A percentile compares a stretch with the other conserved stretches of the same genome.
These are phyloP conservation scores for Entomortierella beljakovae DNA, from an alignment of 192 early-diverging fungal genomes.

Conservation along the genomic window DNA sequence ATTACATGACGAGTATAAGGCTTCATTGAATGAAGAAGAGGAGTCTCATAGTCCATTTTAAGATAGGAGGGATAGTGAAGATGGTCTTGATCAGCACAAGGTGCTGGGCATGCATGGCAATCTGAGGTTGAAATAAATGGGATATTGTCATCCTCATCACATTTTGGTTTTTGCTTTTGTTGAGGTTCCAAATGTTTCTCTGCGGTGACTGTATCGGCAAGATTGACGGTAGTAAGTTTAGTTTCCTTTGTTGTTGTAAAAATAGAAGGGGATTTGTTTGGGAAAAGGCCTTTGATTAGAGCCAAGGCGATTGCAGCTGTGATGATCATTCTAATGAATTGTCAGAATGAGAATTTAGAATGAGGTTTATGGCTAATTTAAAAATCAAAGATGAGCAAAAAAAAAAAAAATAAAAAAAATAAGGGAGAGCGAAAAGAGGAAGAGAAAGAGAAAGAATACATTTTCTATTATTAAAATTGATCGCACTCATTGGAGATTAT, in stretches of 20 bases:
- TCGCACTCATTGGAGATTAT: neutral
- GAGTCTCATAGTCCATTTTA: constrained; percentile 57
- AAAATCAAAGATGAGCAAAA: neutral
- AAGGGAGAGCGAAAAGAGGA: neutral
- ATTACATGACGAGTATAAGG: constrained; percentile 68
- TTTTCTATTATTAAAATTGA: too few species aligned
- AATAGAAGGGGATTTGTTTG: neutral
- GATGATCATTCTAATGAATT: constrained; percentile 39
- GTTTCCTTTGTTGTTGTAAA: neutral
- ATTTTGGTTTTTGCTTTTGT: constrained; percentile 6
- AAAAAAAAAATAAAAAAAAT: neutral
- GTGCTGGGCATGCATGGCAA: constrained; percentile 57
- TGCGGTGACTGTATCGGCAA: neutral
- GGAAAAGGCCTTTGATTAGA: constrained; percentile 31
- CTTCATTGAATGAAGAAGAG: constrained; percentile 61
- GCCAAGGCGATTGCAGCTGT: constrained; percentile 39
- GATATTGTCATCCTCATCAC: constrained; percentile 38
- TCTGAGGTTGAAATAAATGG: constrained; percentile 33
- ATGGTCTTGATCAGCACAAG: constrained; percentile 60
- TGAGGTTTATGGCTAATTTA: too few species aligned
- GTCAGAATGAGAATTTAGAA: neutral
- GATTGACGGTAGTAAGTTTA: neutral
- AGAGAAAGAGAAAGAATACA: neutral
- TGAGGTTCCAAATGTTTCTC: neutral
- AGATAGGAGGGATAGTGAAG: constrained; percentile 61